Evolutionary conservation across 805 yeast genomes (phyloP), one percentile per base, ranked within the genome.

Genomic region (Kuraishia floccosa): DNA sequence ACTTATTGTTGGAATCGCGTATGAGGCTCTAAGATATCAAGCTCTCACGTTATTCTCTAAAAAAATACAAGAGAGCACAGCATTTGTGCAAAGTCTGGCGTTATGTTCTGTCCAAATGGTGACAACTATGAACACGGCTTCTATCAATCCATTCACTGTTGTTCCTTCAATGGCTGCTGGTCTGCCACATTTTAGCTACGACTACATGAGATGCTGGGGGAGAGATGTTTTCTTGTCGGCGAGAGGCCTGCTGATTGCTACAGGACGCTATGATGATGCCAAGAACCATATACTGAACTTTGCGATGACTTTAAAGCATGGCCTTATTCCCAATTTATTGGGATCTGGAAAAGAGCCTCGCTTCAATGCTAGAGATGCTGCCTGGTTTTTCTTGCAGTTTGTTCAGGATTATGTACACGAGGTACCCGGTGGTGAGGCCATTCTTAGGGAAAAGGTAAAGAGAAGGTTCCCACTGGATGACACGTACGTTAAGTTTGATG

Each of bases 201-300:
- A 80, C 40, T 87, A 81, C 53, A 86, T 89, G 95, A 68, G 98
- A 52, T 85, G 96, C 50, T 89, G 98, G 98, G 98, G 98, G 15
- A 70, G 98, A 48, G 98, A 89, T 54, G 94, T 86, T 1, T 91
- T 91, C 50, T 79, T 89, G 28, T 70, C 96, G 0, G 64, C 81
- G 26, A 63, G 95, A 37, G 98, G 98, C 0, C 61, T 89, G 30
- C 56, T 86, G 34, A 57, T 86, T 16, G 76, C 81, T 1, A 70
- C 96, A 0, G 87, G 80, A 8, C 64, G 97, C 33, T 74, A 50
- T 46, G 83, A 79, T 1, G 85, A 76, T 27, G 96, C 96, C 2
- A 77, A 68, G 44, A 49, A 56, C 24, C 98, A 89, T 50, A 84
- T 89, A 37, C 55, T 87, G 28, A 81, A 79, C 6, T 89, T 86